Conservation (phyloP, 1,284 basidiomycete species). For the Violaceomyces palustris region DNA sequence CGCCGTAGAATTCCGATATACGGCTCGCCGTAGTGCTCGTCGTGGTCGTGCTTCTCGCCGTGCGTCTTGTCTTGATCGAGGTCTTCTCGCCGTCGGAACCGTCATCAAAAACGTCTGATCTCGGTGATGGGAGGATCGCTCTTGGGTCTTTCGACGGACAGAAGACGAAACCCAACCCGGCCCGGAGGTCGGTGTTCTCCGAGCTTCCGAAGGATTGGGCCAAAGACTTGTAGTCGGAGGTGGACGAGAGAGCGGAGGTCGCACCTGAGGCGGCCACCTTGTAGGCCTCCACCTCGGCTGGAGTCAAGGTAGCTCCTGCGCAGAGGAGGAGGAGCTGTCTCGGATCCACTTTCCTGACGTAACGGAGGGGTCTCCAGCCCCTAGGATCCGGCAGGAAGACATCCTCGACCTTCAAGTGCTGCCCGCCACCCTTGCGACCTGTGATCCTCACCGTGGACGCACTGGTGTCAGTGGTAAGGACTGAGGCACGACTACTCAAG, state of each 20-base stretch:
- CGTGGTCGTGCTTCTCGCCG: neutral
- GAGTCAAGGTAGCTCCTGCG: conserved; percentile 30
- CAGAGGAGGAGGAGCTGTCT: conserved; percentile 47
- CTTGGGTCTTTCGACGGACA: conserved; percentile 25
- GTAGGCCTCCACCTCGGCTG: conserved; percentile 19
- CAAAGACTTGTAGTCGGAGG: neutral
- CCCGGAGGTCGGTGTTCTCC: conserved; percentile 2
- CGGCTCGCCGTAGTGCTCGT: too few relatives aligned
- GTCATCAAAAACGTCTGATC: too few relatives aligned
- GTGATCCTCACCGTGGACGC: too few relatives aligned
- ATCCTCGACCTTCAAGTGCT: conserved; percentile 15
- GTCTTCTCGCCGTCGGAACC: too few relatives aligned
- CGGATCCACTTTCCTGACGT: conserved; percentile 47
- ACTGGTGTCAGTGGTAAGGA: too few relatives aligned
- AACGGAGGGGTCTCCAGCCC: conserved; percentile 39
- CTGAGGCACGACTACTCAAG: neutral
- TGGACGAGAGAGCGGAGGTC: conserved; percentile 7
- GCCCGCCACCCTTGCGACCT: neutral
- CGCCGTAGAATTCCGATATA: conserved; percentile 7
- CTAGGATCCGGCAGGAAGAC: conserved; percentile 48
- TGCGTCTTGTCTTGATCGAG: too few relatives aligned
- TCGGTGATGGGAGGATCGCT: too few relatives aligned
- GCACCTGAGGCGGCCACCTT: conserved; percentile 9
- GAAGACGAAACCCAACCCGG: conserved; percentile 32
- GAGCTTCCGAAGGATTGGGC: conserved; percentile 5